Evolutionary conservation across 208 protist genomes (phyloP), one percentile per base, ranked within the genome.

Genomic region (Vickermania ingenoplastis): DNA sequence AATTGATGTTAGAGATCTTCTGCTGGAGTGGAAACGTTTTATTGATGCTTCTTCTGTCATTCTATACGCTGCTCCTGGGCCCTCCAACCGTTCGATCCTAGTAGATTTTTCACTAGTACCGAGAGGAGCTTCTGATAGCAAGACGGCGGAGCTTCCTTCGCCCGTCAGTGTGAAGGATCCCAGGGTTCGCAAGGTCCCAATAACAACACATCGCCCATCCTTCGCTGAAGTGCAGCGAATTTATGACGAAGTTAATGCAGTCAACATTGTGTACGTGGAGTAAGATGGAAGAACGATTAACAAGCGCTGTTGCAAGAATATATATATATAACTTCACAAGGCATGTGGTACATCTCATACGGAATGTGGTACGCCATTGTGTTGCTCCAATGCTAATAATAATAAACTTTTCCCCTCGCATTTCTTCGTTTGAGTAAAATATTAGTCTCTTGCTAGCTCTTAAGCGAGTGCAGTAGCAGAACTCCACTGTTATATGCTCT

Each of bases 161-260:
- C 84, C 84, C 1, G 57, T 95, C 21, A 57, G 51, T 26, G n/a
- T 83, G 31, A 77, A 79, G 25, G 89, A 95, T 57, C 77, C 73
- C 0, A 77, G 89, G 13, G 83, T 93, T 25, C 73, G 67, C 27
- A 74, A 73, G 7, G 86, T 83, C n/a, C 89, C 89, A 17, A 56
- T 95, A 22, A 93, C 89, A 7, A 92, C 89, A 5, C 81, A 90
- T 31, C 75, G 80, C 0, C 89, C 89, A 13, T 83, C 69, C 3
- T 92, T 93, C 61, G 74, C 76, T 25, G 89, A 95, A 62, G 84
- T 95, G 36, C 67, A 85, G 61, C 84, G 86, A 28, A 82, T 92
- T 17, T 93, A 83, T 59, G 51, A 29, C 0, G 61, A 68, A 1
- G 70, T 91, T 2, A 81, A 79, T 3, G 58, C 41, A 3, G 81